Evolutionary conservation across 1,139 yeast species (phyloP).

Genomic region (Keqinozyma sinolaborantium): DNA sequence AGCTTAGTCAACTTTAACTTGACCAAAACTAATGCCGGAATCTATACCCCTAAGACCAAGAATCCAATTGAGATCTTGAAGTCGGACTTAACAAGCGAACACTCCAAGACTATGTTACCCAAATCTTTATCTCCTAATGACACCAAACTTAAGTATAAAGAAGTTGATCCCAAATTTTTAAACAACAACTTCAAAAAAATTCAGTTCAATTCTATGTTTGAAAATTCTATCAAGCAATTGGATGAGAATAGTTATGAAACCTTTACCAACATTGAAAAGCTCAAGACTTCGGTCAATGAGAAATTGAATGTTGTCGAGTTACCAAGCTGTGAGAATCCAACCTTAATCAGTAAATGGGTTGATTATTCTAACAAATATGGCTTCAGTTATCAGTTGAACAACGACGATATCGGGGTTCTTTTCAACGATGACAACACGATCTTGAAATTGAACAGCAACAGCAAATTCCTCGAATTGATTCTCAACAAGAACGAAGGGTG

Average conservation of each 20-base stretch:
- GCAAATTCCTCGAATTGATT: conserved; percentile 59
- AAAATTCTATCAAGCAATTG: conserved; percentile 37
- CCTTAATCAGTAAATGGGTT: conserved; percentile 92
- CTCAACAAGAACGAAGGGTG: conserved; percentile 66
- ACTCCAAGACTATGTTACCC: conserved; percentile 72
- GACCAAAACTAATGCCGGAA: conserved; percentile 64
- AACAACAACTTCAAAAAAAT: conserved; percentile 29
- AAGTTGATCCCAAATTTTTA: conserved; percentile 46
- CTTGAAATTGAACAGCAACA: conserved; percentile 62
- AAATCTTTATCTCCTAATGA: conserved; percentile 91
- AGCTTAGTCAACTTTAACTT: conserved; percentile 68
- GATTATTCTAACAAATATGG: conserved; percentile 97
- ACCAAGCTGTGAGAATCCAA: conserved; percentile 57
- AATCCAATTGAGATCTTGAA: conserved; percentile 69
- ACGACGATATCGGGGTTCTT: conserved; percentile 88
- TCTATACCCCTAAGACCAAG: conserved; percentile 51
- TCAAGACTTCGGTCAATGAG: conserved; percentile 32
- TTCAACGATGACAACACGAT: conserved; percentile 83
- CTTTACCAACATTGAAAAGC: conserved; percentile 38
- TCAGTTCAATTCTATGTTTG: conserved; percentile 39
- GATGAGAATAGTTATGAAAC: conserved; percentile 40
- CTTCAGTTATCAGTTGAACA: conserved; percentile 85
- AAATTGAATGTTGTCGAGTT: conserved; percentile 33
- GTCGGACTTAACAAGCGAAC: conserved; percentile 68
- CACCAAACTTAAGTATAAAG: conserved; percentile 83